A percentile compares a stretch with the other conserved stretches of the same genome.
Evolutionary conservation across 768 basidiomycete genomes (phyloP).

Genomic region (Thelephora aurantiotincta): DNA sequence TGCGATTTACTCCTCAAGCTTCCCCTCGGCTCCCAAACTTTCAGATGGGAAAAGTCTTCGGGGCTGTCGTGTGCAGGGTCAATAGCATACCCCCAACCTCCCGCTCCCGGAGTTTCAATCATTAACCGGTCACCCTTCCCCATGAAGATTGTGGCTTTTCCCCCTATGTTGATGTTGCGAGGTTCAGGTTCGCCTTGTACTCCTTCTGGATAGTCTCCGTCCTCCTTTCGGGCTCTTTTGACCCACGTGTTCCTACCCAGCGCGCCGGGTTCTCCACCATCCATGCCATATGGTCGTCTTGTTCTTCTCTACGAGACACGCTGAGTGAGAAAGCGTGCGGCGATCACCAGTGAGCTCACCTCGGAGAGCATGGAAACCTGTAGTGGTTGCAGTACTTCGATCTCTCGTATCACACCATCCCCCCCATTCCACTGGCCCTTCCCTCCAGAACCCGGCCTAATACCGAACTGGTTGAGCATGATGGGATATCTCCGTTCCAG

Average conservation of each 20-base stretch:
- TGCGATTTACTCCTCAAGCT: slow-evolving; percentile 52
- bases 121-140: slow-evolving; percentile 72
- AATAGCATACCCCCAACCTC: slow-evolving; percentile 54
- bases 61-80: slow-evolving; percentile 15
- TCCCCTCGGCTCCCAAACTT: slow-evolving; percentile 56
- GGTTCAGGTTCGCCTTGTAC: slow-evolving; percentile 12
- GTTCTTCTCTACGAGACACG: slow-evolving; percentile 49
- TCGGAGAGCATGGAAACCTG: slow-evolving; percentile 85
- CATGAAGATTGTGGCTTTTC: slow-evolving; percentile 80
- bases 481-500: slow-evolving; percentile 89
- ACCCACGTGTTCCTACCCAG: slow-evolving; percentile 84
- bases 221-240: slow-evolving; percentile 47
- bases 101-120: slow-evolving; percentile 85
- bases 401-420: slow-evolving; percentile 71
- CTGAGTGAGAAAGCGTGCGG: not conserved
- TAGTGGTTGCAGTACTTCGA: slow-evolving; percentile 70
- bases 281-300: slow-evolving; percentile 73
- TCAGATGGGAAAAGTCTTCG: slow-evolving; percentile 19
- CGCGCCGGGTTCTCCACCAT: slow-evolving; percentile 60
- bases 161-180: slow-evolving; percentile 74
- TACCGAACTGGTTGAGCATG: slow-evolving; percentile 71
- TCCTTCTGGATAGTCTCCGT: slow-evolving; percentile 46
- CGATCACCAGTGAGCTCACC: slow-evolving; percentile 23
- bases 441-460: slow-evolving; percentile 59
- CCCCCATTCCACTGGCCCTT: slow-evolving; percentile 65